Evolutionary conservation across 2,329 filamentous ascomycete species (phyloP).

Genomic region (Fusarium sp.): DNA sequence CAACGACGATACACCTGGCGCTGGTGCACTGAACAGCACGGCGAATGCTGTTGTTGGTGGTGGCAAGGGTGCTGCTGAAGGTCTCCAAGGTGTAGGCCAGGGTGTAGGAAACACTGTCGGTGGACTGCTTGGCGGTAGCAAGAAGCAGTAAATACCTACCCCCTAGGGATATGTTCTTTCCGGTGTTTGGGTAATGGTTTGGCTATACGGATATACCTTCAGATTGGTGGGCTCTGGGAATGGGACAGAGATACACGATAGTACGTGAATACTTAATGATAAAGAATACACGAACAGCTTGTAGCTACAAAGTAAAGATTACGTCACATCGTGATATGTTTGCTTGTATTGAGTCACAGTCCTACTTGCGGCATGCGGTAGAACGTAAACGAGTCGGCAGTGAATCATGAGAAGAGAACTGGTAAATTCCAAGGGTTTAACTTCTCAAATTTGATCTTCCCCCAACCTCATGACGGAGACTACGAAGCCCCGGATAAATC

Average conservation of each 20-base stretch:
- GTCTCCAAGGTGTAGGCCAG: constrained; percentile 43
- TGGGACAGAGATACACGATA: not conserved
- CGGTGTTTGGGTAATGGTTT: constrained; percentile 18
- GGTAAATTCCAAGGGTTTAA: no score
- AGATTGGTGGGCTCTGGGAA: not conserved
- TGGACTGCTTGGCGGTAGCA: constrained; percentile 52
- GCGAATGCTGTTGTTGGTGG: constrained; percentile 49
- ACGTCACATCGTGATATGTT: no score
- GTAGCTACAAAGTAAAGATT: not conserved
- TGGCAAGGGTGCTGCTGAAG: constrained; percentile 51
- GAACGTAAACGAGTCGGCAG: no score
- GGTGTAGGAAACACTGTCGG: constrained; percentile 47
- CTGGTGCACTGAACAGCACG: constrained; percentile 45
- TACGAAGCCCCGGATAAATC: not conserved
- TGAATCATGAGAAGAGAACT: no score
- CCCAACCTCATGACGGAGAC: no score
- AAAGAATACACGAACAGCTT: not conserved
- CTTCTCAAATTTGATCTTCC: no score
- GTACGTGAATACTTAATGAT: constrained; percentile 19
- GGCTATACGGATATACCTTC: constrained; percentile 7
- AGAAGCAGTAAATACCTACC: constrained; percentile 40
- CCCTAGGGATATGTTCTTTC: not conserved
- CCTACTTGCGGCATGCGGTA: no score
- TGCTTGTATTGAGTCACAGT: no score
- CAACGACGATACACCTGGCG: constrained; percentile 49